Conservation (phyloP, 2,329 filamentous ascomycete species). For the Trichoderma sp. region DNA sequence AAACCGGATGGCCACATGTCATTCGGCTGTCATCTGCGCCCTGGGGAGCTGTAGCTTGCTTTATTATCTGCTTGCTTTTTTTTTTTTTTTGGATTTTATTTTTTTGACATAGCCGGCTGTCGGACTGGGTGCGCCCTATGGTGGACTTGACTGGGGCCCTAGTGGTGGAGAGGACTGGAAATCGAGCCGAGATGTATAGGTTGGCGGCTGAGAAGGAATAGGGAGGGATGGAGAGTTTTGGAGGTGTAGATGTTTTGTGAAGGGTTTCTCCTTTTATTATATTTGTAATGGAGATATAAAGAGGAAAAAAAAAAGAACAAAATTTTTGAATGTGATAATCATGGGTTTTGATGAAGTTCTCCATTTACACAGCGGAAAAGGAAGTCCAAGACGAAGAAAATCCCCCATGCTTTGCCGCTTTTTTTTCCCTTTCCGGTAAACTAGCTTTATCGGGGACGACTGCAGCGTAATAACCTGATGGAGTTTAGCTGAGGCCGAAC, state of each 20-base stretch:
- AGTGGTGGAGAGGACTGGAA: background rate
- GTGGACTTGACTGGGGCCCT: background rate
- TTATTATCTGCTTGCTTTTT: background rate
- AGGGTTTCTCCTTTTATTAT: no score
- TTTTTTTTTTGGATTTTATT: background rate
- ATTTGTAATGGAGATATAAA: no score
- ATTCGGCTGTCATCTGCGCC: background rate
- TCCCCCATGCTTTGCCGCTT: background rate
- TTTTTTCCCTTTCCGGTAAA: background rate
- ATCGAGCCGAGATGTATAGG: background rate
- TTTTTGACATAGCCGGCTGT: background rate
- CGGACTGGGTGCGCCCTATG: constrained; percentile 5
- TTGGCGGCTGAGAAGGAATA: background rate
- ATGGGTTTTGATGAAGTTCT: no score
- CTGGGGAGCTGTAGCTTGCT: background rate
- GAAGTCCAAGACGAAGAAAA: background rate
- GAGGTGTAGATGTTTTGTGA: no score
- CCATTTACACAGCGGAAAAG: background rate
- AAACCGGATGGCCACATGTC: background rate
- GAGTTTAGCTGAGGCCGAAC: background rate
- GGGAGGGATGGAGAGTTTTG: background rate
- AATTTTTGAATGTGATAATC: no score
- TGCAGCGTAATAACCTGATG: background rate
- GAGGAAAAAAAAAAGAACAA: no score
- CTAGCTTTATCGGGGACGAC: background rate